Percentiles rank a stretch among this genome's conserved stretches.
Evolutionary conservation across 495 filamentous ascomycete genomes (phyloP).

Genomic region (Xylaria flabelliformis): DNA sequence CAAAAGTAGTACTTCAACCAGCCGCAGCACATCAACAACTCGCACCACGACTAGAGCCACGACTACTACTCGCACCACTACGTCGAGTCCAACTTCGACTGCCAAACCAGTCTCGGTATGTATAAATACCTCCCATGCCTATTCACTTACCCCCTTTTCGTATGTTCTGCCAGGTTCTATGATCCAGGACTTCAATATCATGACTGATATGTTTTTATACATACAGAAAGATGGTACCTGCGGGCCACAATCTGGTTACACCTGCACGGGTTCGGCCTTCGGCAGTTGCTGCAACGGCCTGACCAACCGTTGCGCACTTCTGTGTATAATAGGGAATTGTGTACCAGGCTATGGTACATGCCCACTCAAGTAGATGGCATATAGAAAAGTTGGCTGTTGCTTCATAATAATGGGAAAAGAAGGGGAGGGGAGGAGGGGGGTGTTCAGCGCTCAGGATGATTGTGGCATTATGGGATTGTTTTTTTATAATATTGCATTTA

Average conservation of each 20-base stretch:
- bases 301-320: conserved; percentile 32
- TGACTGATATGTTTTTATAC: too few relatives aligned
- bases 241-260: conserved; percentile 34
- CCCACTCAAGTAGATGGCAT: not conserved
- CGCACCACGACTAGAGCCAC: conserved; percentile 27
- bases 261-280: conserved; percentile 44
- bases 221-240: conserved; percentile 23
- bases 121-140: too few relatives aligned
- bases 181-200: too few relatives aligned
- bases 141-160: too few relatives aligned
- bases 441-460: not conserved
- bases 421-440: too few relatives aligned
- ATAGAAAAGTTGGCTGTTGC: not conserved
- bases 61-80: conserved; percentile 23
- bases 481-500: conserved; percentile 2
- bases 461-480: not conserved
- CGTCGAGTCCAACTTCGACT: conserved; percentile 26
- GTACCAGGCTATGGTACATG: conserved; percentile 18
- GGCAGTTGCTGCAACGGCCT: conserved; percentile 48
- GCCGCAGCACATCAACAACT: conserved; percentile 27
- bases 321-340: conserved; percentile 27
- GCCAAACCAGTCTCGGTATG: conserved; percentile 25
- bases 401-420: not conserved
- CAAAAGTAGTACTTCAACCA: conserved; percentile 16
- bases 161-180: too few relatives aligned